phyloP scores from a whole-genome alignment of 805 yeast genomes.

The Wickerhamiella occidentalis region DNA sequence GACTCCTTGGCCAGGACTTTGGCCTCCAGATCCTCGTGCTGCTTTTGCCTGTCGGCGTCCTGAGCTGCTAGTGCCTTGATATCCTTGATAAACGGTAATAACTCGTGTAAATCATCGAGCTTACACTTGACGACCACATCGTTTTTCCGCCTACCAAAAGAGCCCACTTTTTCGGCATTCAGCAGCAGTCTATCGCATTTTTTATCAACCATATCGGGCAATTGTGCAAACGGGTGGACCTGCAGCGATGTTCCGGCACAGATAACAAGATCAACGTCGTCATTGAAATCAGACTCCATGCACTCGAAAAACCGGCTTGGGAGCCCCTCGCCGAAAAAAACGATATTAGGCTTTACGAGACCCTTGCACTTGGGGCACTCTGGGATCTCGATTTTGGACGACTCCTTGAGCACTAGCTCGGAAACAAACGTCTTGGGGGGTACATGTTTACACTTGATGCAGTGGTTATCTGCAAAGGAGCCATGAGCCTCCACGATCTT shows the following conservation, averaged over 20 bases:
- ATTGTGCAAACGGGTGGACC: slow-evolving; percentile 79
- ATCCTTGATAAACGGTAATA: slow-evolving; percentile 3
- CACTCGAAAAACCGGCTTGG: slow-evolving; percentile 56
- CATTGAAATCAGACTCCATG: slow-evolving; percentile 46
- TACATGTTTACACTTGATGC: slow-evolving; percentile 51
- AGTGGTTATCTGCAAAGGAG: slow-evolving; percentile 72
- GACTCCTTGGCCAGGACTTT: not conserved
- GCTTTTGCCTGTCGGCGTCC: not conserved
- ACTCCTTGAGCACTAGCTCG: slow-evolving; percentile 4
- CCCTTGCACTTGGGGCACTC: slow-evolving; percentile 57
- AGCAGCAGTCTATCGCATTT: slow-evolving; percentile 48
- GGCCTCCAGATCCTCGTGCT: not conserved
- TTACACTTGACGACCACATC: slow-evolving; percentile 53
- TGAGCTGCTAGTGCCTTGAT: not conserved
- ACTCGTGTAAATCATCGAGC: slow-evolving; percentile 40
- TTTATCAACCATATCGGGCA: slow-evolving; percentile 53
- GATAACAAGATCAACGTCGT: slow-evolving; percentile 51
- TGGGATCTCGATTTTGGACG: slow-evolving; percentile 22
- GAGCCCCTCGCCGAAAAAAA: slow-evolving; percentile 82
- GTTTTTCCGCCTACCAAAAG: slow-evolving; percentile 39
- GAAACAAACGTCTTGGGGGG: slow-evolving; percentile 1
- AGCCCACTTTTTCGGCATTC: slow-evolving; percentile 71
- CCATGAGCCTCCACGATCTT: slow-evolving; percentile 88
- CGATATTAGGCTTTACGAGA: slow-evolving; percentile 83
- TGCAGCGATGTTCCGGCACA: slow-evolving; percentile 89